A percentile compares a stretch with the other conserved stretches of the same genome.
phyloP scores from a whole-genome alignment of 352 stramenopile species.

The Pythium apleroticum region DNA sequence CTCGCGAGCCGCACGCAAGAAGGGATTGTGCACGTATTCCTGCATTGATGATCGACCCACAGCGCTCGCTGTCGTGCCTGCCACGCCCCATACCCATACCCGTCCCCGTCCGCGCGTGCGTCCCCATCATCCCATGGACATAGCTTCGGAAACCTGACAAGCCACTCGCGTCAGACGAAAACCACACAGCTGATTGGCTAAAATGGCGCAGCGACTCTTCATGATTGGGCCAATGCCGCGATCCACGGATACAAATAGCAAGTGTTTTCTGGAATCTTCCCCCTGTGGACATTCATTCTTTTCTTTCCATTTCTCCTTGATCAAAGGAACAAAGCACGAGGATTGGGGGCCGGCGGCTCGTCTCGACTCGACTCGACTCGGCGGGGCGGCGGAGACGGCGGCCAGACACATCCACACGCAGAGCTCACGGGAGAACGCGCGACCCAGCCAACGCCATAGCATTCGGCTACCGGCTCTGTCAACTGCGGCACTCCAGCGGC shows the following conservation, averaged over 20 bases:
- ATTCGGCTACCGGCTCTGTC: neutral
- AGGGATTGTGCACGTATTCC: slow-evolving; percentile 63
- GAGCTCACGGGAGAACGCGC: neutral
- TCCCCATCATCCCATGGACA: neutral
- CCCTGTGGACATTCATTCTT: neutral
- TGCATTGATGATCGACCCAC: slow-evolving; percentile 34
- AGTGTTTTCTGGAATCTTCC: slow-evolving; percentile 23
- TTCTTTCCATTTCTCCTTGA: slow-evolving; percentile 20
- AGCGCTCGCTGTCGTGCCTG: slow-evolving; percentile 3
- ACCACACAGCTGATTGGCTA: slow-evolving; percentile 16
- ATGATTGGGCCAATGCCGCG: slow-evolving; percentile 20
- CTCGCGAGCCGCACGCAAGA: slow-evolving; percentile 50
- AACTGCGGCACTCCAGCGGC: neutral
- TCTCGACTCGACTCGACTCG: neutral
- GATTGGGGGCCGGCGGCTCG: neutral
- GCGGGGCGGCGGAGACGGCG: neutral
- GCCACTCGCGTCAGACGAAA: neutral
- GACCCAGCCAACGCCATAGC: neutral
- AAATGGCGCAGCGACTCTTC: slow-evolving; percentile 21
- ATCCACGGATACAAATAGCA: slow-evolving; percentile 19
- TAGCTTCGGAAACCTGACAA: neutral
- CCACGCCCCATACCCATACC: neutral
- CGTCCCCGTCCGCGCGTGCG: neutral
- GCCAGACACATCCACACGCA: neutral
- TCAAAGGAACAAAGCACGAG: neutral